A percentile compares a stretch with the other conserved stretches of the same genome.
These are phyloP conservation scores for Fusarium protoensiforme DNA, from an alignment of 2,329 filamentous ascomycete species.

Conservation along the genomic window DNA sequence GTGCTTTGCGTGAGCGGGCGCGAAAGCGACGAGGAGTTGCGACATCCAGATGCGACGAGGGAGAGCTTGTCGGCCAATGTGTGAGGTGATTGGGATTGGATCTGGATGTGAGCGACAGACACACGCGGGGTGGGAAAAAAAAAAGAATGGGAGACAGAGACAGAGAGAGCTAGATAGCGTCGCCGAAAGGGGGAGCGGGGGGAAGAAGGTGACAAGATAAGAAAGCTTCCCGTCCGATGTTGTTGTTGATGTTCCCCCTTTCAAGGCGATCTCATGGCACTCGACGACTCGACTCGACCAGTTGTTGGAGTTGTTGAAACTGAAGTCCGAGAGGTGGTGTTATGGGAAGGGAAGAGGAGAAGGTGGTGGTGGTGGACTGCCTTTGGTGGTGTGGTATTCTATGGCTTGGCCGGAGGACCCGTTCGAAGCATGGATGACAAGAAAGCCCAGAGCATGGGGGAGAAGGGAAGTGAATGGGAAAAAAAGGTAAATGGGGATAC, in stretches of 20 bases:
- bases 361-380: background rate
- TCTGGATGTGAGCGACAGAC: background rate
- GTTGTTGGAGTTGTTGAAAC: background rate
- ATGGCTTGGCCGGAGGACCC: slow-evolving; percentile 1
- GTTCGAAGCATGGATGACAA: background rate
- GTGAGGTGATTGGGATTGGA: background rate
- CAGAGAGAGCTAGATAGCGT: slow-evolving; percentile 17
- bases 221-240: background rate
- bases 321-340: background rate
- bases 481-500: background rate
- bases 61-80: background rate
- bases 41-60: slow-evolving; percentile 25
- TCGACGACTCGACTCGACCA: background rate
- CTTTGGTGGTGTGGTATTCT: slow-evolving; percentile 2
- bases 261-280: slow-evolving; percentile 27
- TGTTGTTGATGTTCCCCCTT: slow-evolving; percentile 12
- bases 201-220: background rate
- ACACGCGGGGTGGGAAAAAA: slow-evolving; percentile 20
- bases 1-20: slow-evolving; percentile 29
- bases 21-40: slow-evolving; percentile 29
- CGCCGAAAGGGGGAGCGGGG: slow-evolving; percentile 26
- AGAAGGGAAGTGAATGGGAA: background rate
- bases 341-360: background rate
- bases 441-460: background rate
- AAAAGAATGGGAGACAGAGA: background rate